Evolutionary conservation across 257 asterid genomes (phyloP), one percentile per base, ranked within the genome.

Genomic region (Lycium ferocissimum): DNA sequence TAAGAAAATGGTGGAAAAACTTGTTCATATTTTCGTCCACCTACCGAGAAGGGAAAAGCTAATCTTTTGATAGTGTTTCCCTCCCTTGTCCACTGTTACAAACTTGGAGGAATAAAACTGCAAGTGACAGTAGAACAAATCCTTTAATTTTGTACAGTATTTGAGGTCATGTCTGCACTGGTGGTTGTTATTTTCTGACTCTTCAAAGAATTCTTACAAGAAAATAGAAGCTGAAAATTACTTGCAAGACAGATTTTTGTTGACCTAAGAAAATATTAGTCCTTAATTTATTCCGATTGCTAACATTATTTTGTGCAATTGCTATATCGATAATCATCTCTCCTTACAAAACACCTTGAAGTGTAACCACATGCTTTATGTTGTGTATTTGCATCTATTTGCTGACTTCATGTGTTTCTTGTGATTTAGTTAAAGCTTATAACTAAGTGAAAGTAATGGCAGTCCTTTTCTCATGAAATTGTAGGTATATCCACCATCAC

Each of bases 401-500:
- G 4, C 82, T 78, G 47, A 75, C 37, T 47, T 75, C 43, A 1
- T 20, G 14, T 51, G 33, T 26, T 53, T 51, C 14, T 8, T 76
- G 47, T 78, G 65, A 53, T 78, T 53, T 33, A 26, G 13, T 51
- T 78, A 26, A 76, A 26, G 65, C 65, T 14, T 51, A 53, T 26
- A 53, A 26, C 20, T 53, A 14, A 78, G 81, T 51, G 82, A 26
- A 76, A 51, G 65, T 78, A 54, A 51, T 53, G 82, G 8, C 58
- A n/a, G 47, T 70, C 65, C 82, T 78, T 78, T 14, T 53, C 65
- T 53, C 43, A 53, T 71, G 67, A 67, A 76, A 26, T 84, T 63
- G 79, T 89, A 96, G 99, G 97, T 95, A 15, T 95, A 96, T 86
- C 89, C 89, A 88, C 99, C 99, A 76, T 83, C 97, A 65, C 85